A percentile compares a stretch with the other conserved stretches of the same genome.
Evolutionary conservation across 257 asterid species (phyloP).

Genomic region (Misopates orontium): DNA sequence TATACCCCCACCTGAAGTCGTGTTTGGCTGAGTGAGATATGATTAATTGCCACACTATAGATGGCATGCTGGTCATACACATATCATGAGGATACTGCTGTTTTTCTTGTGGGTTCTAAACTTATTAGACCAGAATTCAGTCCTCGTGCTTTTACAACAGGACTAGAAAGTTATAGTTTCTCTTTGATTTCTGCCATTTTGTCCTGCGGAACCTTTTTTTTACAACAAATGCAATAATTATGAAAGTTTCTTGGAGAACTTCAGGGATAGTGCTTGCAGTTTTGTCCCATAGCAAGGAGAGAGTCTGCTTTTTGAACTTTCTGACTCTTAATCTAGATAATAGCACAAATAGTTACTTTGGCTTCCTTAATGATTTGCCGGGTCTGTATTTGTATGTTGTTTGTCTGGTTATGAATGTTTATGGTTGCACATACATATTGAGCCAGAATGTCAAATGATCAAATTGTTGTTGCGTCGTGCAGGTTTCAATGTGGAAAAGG

Average conservation of each 20-base stretch:
- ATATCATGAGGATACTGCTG: background rate
- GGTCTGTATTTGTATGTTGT: background rate
- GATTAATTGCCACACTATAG: background rate
- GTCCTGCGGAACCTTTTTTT: background rate
- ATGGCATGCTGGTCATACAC: background rate
- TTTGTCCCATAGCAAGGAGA: slow-evolving; percentile 10
- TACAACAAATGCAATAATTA: background rate
- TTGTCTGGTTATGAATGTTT: slow-evolving; percentile 20
- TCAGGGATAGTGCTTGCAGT: slow-evolving; percentile 20
- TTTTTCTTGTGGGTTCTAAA: background rate
- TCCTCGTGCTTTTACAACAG: too few relatives aligned
- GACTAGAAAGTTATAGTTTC: background rate
- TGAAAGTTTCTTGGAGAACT: background rate
- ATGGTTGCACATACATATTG: slow-evolving; percentile 15
- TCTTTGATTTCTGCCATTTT: background rate
- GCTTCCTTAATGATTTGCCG: slow-evolving; percentile 14
- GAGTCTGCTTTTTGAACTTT: slow-evolving; percentile 9
- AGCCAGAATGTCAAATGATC: slow-evolving; percentile 25
- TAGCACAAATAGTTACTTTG: background rate
- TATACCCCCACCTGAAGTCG: too few relatives aligned
- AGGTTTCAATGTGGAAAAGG: slow-evolving; percentile 98
- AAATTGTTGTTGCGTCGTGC: slow-evolving; percentile 33
- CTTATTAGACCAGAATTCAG: too few relatives aligned
- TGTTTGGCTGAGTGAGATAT: too few relatives aligned
- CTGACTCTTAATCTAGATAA: slow-evolving; percentile 9